Base-by-base conservation (phyloP, 2,329 filamentous ascomycete genomes). In the Cordyceps javanica region DNA sequence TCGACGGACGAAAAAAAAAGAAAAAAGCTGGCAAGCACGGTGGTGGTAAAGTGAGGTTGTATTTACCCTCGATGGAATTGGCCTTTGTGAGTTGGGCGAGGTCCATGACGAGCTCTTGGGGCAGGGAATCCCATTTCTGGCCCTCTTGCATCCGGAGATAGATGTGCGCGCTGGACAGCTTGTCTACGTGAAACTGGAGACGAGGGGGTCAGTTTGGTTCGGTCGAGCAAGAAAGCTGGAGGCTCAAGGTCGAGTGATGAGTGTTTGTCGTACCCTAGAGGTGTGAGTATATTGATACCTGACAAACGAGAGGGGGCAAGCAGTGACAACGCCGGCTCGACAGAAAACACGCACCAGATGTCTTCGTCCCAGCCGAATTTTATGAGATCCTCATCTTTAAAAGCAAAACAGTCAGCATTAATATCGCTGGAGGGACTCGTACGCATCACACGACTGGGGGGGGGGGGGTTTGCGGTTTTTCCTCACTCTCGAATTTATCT, bases 11-110 rank as follows among this genome's bases (percentile, higher is more conserved):
- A n/a, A n/a, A n/a, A n/a, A n/a, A n/a, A n/a, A n/a, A n/a, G n/a
- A n/a, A n/a, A n/a, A n/a, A n/a, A n/a, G n/a, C n/a, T n/a, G n/a
- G n/a, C n/a, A n/a, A n/a, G n/a, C n/a, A n/a, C n/a, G n/a, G n/a
- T n/a, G n/a, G n/a, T n/a, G n/a, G n/a, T n/a, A n/a, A n/a, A n/a
- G n/a, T n/a, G n/a, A n/a, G n/a, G n/a, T n/a, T n/a, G n/a, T n/a
- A n/a, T n/a, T 3, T 2, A 46, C 90, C 94, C 78, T 99, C 94
- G 66, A 99, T 99, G 59, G 91, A 97, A 75, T 99, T 99, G 61
- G 94, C 94, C 75, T 99, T 99, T 58, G 94, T 99, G 66, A 99
- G 80, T 73, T 99, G 94, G n/a, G 90, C 94, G 66, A 94, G 91
- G 73, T 99, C 94, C 63, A 80, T 83, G 60, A 99, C 70, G 28